Percentiles rank a stretch among this genome's conserved stretches.
These are phyloP conservation scores for Colletotrichum musae DNA, from an alignment of 2,329 filamentous ascomycete genomes.

Conservation along the genomic window DNA sequence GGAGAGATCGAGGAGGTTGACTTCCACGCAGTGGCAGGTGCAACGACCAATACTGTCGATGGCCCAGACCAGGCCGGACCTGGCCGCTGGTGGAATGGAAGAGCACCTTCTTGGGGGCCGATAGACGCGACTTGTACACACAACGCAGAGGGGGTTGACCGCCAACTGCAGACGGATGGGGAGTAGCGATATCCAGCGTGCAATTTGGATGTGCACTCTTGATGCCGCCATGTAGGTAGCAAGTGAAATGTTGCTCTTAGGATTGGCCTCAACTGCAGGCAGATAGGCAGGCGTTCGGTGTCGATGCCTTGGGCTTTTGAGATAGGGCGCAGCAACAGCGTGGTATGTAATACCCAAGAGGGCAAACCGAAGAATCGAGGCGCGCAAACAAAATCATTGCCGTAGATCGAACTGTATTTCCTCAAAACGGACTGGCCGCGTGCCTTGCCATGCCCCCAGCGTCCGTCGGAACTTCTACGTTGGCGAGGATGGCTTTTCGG, in stretches of 20 bases:
- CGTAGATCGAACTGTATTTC: slow-evolving; percentile 13
- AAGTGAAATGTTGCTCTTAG: not conserved
- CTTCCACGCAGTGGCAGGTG: not conserved
- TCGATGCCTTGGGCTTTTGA: not conserved
- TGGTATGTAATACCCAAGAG: not conserved
- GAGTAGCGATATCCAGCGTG: not conserved
- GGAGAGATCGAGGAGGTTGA: not conserved
- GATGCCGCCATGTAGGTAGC: too few species aligned
- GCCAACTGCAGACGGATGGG: slow-evolving; percentile 9
- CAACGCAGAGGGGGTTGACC: not conserved
- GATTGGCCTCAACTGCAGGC: too few species aligned
- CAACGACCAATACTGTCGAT: slow-evolving; percentile 1
- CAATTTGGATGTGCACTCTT: not conserved
- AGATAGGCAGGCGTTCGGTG: slow-evolving; percentile 5
- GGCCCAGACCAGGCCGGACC: slow-evolving; percentile 6
- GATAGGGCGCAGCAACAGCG: not conserved
- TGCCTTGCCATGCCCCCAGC: slow-evolving; percentile 19
- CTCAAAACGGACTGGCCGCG: not conserved
- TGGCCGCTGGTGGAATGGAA: not conserved
- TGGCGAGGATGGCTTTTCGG: slow-evolving; percentile 8
- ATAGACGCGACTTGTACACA: not conserved
- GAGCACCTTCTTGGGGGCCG: not conserved
- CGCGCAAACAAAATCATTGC: slow-evolving; percentile 5
- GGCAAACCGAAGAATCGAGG: slow-evolving; percentile 8
- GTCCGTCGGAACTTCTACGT: slow-evolving; percentile 13